Percentiles rank a stretch among this genome's conserved stretches.
These are phyloP conservation scores for Irpex rosettiformis DNA, from an alignment of 1,284 basidiomycete genomes.

Conservation along the genomic window DNA sequence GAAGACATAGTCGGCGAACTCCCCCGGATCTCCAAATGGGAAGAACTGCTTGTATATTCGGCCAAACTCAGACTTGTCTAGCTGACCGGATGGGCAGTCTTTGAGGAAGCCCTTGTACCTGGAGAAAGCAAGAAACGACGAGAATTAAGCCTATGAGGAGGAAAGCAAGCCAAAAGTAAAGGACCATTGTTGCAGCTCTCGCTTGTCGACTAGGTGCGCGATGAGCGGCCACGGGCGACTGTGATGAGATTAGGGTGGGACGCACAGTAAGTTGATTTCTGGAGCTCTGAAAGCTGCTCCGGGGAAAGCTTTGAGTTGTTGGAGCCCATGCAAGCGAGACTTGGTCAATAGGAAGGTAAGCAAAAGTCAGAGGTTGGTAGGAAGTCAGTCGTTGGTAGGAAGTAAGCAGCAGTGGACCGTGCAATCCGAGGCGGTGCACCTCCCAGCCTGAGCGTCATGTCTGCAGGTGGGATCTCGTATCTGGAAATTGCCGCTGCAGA, in stretches of 20 bases:
- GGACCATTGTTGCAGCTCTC: slow-evolving; percentile 98
- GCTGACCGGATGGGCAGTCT: slow-evolving; percentile 96
- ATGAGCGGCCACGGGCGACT: slow-evolving; percentile 19
- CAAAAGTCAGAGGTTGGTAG: neutral
- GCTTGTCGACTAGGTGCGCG: slow-evolving; percentile 86
- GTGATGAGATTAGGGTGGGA: slow-evolving; percentile 19
- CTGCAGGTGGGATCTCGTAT: slow-evolving; percentile 2
- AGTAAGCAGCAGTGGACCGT: neutral
- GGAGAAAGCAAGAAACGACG: slow-evolving; percentile 17
- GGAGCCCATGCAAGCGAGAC: slow-evolving; percentile 76
- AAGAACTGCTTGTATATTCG: slow-evolving; percentile 99
- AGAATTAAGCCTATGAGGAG: slow-evolving; percentile 11
- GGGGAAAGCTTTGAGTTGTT: slow-evolving; percentile 94
- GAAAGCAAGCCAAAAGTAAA: slow-evolving; percentile 16
- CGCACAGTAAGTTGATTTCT: slow-evolving; percentile 98
- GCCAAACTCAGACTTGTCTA: slow-evolving; percentile 95
- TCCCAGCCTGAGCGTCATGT: slow-evolving; percentile 11
- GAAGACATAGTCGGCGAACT: slow-evolving; percentile 99
- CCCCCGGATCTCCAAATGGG: slow-evolving; percentile 96
- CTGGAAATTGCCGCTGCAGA: slow-evolving; percentile 6
- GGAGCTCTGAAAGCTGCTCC: slow-evolving; percentile 93
- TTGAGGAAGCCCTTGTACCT: slow-evolving; percentile 99
- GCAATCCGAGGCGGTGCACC: slow-evolving; percentile 9
- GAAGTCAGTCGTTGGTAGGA: neutral
- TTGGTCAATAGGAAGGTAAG: slow-evolving; percentile 8